Evolutionary conservation across 768 basidiomycete genomes (phyloP), one percentile per base, ranked within the genome.

Genomic region (Tulasnella sp.): DNA sequence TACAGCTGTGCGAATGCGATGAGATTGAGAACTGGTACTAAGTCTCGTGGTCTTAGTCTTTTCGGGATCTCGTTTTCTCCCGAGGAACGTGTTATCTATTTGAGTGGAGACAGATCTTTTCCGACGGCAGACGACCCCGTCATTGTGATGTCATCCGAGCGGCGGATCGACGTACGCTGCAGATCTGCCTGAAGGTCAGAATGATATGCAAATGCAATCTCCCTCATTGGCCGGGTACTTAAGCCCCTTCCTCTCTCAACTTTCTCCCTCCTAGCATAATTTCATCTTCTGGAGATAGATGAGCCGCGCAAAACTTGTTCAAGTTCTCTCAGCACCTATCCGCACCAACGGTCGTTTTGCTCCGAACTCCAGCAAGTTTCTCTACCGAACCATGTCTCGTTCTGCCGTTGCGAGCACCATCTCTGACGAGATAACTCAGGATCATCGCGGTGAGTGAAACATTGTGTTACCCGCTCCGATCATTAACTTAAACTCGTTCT

Each of bases 371-470:
- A 68, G 62, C 62, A 2, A 68, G 62, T 6, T 38, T 42, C 21
- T 42, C 38, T 21, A 38, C 21, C 39, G 39, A 36, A 40, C n/a
- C 73, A 74, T 74, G 73, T 74, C 73, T 74, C 39, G 12, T 24
- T 74, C 73, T 46, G 73, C 39, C n/a, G 44, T 34, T 34, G 12
- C 39, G 0, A 40, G 8, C 73, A 74, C 73, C 31, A 76, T 80
- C 75, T 58, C 77, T 40, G 36, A 74, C 21, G 75, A 79, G 21
- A 80, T 80, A 39, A 80, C 39, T n/a, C 48, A 71, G n/a, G 80
- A 80, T 46, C 80, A 80, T 38, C 40, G 72, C 36, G 78, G 78
- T 79, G 12, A 24, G 78, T 74, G 21, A 5, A 42, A 9, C 36
- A 4, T 36, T 34, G 6, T 1, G 7, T 8, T 56, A 16, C 8